Base-by-base conservation (phyloP, 1,139 yeast species). In the Zygosaccharomyces sapae region DNA sequence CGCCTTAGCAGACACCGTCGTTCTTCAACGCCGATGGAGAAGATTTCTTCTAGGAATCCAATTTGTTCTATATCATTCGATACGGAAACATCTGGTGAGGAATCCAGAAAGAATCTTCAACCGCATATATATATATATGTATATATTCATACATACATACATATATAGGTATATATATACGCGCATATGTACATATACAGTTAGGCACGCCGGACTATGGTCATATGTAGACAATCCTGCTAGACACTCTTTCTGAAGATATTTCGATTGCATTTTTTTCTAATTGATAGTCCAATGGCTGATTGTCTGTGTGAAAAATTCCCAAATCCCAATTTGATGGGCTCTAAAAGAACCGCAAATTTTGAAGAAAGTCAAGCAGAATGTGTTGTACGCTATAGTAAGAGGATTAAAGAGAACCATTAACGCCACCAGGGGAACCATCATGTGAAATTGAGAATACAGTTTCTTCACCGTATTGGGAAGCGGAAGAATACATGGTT, bases 401-500 rank as follows among this genome's bases (percentile, higher is more conserved):
- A 37, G 16, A 37, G 33, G 12, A 37, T 24, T n/a, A 37, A 13
- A n/a, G 24, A 20, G 40, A 37, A 25, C 40, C 40, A 6, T 24
- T 37, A 20, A 37, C 40, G 24, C 40, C 40, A 7, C 40, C 40
- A 10, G n/a, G 31, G 31, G 40, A 37, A 7, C 24, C 10, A 19
- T 27, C 27, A 8, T 24, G 10, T 27, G 30, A 27, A 27, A 19
- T 22, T 37, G 33, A 24, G n/a, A n/a, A 7, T 24, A 37, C 20
- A 9, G 30, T 7, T n/a, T 33, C 47, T 22, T 49, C 52, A 13
- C 56, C 58, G 10, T 53, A 58, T 33, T 51, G 56, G 7, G 62
- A 58, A 40, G 51, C 55, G 4, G 61, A 58, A 45, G 60, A 55
- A 18, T 58, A 58, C 41, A 58, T 57, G 60, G 38, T 52, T 9